Evolutionary conservation across 768 basidiomycete species (phyloP), one percentile per base, ranked within the genome.

Genomic region (Trametes elegans): DNA sequence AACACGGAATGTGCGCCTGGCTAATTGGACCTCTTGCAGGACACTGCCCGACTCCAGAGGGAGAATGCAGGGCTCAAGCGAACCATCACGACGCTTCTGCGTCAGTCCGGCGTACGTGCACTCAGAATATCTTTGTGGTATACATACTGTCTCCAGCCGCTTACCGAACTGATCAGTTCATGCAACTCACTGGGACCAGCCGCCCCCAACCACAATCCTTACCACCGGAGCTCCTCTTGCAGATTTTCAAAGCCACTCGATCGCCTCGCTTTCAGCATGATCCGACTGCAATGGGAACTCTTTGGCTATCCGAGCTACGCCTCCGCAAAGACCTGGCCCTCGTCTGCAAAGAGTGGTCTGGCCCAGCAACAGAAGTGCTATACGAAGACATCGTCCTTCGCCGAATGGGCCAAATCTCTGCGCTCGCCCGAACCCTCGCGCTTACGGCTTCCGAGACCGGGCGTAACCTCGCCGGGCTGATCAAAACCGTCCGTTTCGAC

Each of bases 381-480:
- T 56, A 56, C 32, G 55, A 56, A 18, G 55, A 56, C 31, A 38
- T 56, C 19, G 55, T 50, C 2, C 41, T 56, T 9, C 38, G 42
- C 27, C 34, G 48, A 2, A 50, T 56, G 55, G 55, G 48, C 24
- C 55, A 56, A 23, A 45, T 50, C n/a, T 14, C 34, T 5, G 46
- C 47, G 3, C 54, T 55, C 18, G 54, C 54, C 5, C 23, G 26
- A 3, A 50, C 48, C 18, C 34, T 56, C 31, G 23, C 35, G 1
- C 21, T 14, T 11, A 3, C 32, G 45, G 24, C 45, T 28, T 27
- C 26, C 21, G 19, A 5, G 19, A 19, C 19, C 21, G n/a, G 34
- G 31, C 26, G 39, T 5, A 24, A 19, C 42, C n/a, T 55, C 38
- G 45, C 28, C 5, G 36, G 9, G 16, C 39, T 41, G 8, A 27